Conservation (phyloP, 106 monocot species). For the Ottelia alismoides region DNA sequence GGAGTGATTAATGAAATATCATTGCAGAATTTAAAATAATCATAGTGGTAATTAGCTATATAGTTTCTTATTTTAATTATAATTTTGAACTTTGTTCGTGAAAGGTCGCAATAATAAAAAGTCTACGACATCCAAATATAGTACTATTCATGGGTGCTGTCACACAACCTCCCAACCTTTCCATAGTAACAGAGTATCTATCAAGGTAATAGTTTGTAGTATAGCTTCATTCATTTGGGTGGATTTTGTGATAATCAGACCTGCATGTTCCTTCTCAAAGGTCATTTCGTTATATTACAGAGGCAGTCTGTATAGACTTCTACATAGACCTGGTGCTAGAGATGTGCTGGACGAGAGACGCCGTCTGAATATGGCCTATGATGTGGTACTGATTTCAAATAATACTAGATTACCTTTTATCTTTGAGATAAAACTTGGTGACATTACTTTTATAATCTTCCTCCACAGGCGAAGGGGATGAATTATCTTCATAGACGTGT, state of each 20-base stretch:
- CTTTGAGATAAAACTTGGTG: too few relatives aligned
- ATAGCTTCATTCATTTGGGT: too few relatives aligned
- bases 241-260: too few relatives aligned
- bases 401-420: too few relatives aligned
- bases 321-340: slow-evolving; percentile 62
- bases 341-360: slow-evolving; percentile 90
- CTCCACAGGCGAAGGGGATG: slow-evolving; percentile 93
- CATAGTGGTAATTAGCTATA: too few relatives aligned
- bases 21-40: too few relatives aligned
- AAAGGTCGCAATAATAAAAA: slow-evolving; percentile 99
- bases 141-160: slow-evolving; percentile 96
- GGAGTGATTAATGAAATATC: too few relatives aligned
- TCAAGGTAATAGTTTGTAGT: too few relatives aligned
- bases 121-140: slow-evolving; percentile 94
- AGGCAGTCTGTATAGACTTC: slow-evolving; percentile 86
- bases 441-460: too few relatives aligned
- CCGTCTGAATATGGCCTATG: slow-evolving; percentile 88
- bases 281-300: slow-evolving; percentile 37
- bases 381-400: slow-evolving; percentile 96
- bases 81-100: too few relatives aligned
- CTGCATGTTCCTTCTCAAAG: too few relatives aligned
- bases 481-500: slow-evolving; percentile 93
- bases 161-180: slow-evolving; percentile 77
- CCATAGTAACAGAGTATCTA: slow-evolving; percentile 95
- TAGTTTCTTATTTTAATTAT: too few relatives aligned